Evolutionary conservation across 2,329 filamentous ascomycete species (phyloP).

Genomic region (Xylariomycetidae sp.): DNA sequence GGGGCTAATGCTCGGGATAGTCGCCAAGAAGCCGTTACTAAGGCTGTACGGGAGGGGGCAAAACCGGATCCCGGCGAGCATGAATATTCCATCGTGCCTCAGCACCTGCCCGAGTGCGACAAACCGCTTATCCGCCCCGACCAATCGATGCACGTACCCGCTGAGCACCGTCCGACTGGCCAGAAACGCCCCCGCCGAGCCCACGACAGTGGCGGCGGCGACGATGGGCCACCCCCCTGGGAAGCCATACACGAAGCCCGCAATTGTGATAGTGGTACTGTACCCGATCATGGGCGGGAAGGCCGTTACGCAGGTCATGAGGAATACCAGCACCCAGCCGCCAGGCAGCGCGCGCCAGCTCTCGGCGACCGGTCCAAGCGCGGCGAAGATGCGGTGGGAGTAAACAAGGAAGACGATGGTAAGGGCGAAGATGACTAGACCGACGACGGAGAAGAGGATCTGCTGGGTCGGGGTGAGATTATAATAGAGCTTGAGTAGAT

Average conservation of each 20-base stretch:
- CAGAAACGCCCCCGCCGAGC: slow-evolving; percentile 75
- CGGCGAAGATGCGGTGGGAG: slow-evolving; percentile 73
- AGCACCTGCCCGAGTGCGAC: slow-evolving; percentile 83
- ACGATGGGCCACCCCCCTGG: slow-evolving; percentile 75
- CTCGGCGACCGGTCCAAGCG: slow-evolving; percentile 67
- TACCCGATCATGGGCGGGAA: slow-evolving; percentile 90
- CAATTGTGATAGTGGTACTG: slow-evolving; percentile 60
- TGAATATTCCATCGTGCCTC: slow-evolving; percentile 82
- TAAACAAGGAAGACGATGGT: slow-evolving; percentile 69
- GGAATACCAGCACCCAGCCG: slow-evolving; percentile 74
- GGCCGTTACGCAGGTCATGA: slow-evolving; percentile 67
- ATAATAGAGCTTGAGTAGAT: slow-evolving; percentile 46
- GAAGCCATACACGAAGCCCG: slow-evolving; percentile 54
- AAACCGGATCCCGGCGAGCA: slow-evolving; percentile 86
- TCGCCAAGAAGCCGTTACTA: slow-evolving; percentile 90
- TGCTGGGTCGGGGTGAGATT: slow-evolving; percentile 58
- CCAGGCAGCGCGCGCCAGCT: slow-evolving; percentile 69
- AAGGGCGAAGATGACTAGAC: slow-evolving; percentile 48
- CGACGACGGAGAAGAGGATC: slow-evolving; percentile 48
- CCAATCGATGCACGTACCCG: slow-evolving; percentile 71
- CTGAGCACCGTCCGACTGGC: slow-evolving; percentile 75
- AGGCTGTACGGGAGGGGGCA: slow-evolving; percentile 91
- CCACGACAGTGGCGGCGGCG: slow-evolving; percentile 70
- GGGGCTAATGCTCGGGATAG: slow-evolving; percentile 82
- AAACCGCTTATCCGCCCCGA: slow-evolving; percentile 81